A percentile compares a stretch with the other conserved stretches of the same genome.
These are phyloP conservation scores for Cornus suecica DNA, from an alignment of 148 eudicot species.

Conservation along the genomic window DNA sequence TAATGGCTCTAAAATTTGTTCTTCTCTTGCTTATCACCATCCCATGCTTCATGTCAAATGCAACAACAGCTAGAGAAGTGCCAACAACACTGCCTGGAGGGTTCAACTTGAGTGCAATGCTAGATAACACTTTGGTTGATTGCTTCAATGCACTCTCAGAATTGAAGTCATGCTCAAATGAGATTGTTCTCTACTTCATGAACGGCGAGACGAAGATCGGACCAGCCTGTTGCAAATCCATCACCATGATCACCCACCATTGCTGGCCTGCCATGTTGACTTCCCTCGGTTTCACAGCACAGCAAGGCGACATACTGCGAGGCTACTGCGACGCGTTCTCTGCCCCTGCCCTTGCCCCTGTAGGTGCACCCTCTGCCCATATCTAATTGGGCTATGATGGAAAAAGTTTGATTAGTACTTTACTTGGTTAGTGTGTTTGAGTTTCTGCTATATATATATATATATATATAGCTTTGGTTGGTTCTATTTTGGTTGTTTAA, in stretches of 20 bases:
- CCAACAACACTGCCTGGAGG: neutral
- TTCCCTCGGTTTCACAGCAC: constrained; percentile 39
- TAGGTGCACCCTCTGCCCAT: neutral
- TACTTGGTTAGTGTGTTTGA: too few species aligned
- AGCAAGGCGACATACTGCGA: constrained; percentile 41
- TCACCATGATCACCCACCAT: constrained; percentile 28
- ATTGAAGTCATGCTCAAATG: constrained; percentile 49
- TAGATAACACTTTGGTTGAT: neutral
- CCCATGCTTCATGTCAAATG: neutral
- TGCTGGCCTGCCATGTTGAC: constrained; percentile 58
- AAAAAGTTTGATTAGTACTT: too few species aligned
- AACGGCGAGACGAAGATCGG: constrained; percentile 46
- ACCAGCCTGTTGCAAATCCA: constrained; percentile 43
- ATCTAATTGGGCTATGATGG: too few species aligned
- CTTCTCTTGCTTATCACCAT: neutral
- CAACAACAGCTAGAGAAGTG: neutral
- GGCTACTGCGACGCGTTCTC: constrained; percentile 49
- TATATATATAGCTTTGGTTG: too few species aligned
- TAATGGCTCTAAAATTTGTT: neutral
- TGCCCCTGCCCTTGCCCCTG: neutral
- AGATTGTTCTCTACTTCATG: constrained; percentile 44
- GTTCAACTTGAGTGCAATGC: neutral
- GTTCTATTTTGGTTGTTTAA: too few species aligned
- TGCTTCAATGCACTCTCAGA: constrained; percentile 50
- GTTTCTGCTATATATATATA: neutral